These are phyloP conservation scores for Colletotrichum sp. DNA, from an alignment of 2,329 filamentous ascomycete species.

Conservation along the genomic window DNA sequence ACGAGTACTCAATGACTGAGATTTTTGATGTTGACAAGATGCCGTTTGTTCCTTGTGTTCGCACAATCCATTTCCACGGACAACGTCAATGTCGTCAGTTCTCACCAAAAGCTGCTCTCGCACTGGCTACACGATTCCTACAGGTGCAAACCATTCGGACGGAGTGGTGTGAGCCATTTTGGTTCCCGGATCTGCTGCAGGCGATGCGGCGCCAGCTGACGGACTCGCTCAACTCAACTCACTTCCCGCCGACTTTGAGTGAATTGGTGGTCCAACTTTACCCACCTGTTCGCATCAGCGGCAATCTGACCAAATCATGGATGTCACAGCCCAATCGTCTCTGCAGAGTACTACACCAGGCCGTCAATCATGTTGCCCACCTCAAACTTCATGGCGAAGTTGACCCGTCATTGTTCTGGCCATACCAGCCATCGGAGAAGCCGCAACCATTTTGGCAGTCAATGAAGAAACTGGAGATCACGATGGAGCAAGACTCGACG, in stretches of 20 bases:
- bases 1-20: background rate
- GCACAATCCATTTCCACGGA: background rate
- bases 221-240: background rate
- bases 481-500: background rate
- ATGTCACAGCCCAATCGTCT: background rate
- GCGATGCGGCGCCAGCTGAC: background rate
- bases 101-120: background rate
- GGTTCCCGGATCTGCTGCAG: background rate
- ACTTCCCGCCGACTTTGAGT: background rate
- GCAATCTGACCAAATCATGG: background rate
- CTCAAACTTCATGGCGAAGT: background rate
- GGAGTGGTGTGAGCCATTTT: background rate
- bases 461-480: background rate
- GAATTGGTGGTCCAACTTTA: background rate
- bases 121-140: background rate
- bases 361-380: background rate
- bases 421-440: background rate
- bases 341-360: background rate
- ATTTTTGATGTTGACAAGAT: background rate
- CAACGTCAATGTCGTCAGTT: background rate
- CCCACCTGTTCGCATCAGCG: background rate
- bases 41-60: background rate
- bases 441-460: background rate
- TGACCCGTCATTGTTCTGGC: background rate
- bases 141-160: background rate